Evolutionary conservation across 2,329 filamentous ascomycete genomes (phyloP), one percentile per base, ranked within the genome.

Genomic region (Calonectria ilicicola): DNA sequence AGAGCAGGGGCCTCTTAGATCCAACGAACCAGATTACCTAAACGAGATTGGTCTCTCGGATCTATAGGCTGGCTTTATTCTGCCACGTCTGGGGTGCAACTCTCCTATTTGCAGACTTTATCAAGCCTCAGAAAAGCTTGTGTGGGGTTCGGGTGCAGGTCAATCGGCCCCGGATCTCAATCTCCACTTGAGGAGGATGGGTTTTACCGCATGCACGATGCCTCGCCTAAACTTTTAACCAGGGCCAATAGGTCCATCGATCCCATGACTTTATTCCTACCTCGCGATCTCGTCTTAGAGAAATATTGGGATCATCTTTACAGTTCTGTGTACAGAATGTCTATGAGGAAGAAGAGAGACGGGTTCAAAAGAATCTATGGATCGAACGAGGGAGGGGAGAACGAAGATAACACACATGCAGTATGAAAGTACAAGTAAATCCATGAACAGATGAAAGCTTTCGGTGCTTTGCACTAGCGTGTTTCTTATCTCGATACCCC

Each of bases 141-240:
- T 72, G 46, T 62, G 67, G 53, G 66, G 29, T n/a, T 76, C 65
- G 67, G 71, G 65, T 72, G 72, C 64, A 46, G 65, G 72, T 76
- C 65, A 73, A 73, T 71, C 44, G 32, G 40, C 21, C 51, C 21
- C 19, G 35, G 29, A 56, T 56, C 51, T 56, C 29, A 7, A 56
- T 56, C 51, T 32, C 51, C 29, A 56, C 51, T 35, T 56, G 12
- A 15, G 5, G 29, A n/a, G n/a, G n/a, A n/a, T n/a, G n/a, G n/a
- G n/a, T n/a, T n/a, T n/a, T n/a, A n/a, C n/a, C n/a, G n/a, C n/a
- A n/a, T n/a, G n/a, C n/a, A n/a, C n/a, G n/a, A n/a, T n/a, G n/a
- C n/a, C n/a, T n/a, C n/a, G n/a, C n/a, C n/a, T n/a, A 9, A 32
- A 32, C 5, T 32, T 32, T 32, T 32, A 32, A 32, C 29, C 29